Conservation (phyloP, 345 rosid species). For the Gossypium ekmanianum region DNA sequence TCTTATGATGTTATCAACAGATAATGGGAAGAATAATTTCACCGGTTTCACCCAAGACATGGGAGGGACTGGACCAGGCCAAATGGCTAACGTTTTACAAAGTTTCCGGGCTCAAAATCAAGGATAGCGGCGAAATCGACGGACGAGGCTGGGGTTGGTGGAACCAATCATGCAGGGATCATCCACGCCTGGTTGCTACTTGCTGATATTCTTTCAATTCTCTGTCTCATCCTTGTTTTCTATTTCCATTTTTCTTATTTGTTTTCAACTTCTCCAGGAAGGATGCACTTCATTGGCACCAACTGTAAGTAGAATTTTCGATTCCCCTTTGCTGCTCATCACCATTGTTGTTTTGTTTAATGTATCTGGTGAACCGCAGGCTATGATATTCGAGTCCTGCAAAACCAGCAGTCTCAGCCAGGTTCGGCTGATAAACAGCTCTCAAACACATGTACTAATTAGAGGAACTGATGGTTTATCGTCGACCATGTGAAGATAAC, state of each 20-base stretch:
- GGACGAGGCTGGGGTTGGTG: conserved; percentile 41
- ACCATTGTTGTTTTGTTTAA: neutral
- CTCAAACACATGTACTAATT: conserved; percentile 29
- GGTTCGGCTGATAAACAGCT: conserved; percentile 27
- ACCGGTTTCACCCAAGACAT: conserved; percentile 27
- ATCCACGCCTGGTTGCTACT: conserved; percentile 23
- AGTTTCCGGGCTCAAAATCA: conserved; percentile 21
- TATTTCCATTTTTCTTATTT: neutral
- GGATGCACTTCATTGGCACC: conserved; percentile 39
- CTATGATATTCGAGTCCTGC: conserved; percentile 27
- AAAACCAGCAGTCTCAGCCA: conserved; percentile 22
- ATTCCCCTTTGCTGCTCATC: neutral
- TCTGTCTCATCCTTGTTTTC: neutral
- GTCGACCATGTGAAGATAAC: conserved; percentile 22
- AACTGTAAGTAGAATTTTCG: conserved; percentile 20
- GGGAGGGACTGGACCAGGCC: conserved; percentile 26
- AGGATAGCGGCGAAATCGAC: conserved; percentile 24
- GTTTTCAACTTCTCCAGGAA: conserved; percentile 12
- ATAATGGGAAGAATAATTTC: conserved; percentile 30
- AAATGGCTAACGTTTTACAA: conserved; percentile 26
- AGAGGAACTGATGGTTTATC: neutral
- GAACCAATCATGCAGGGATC: conserved; percentile 36
- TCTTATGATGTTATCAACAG: conserved; percentile 14
- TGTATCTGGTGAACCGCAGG: conserved; percentile 19
- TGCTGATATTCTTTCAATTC: neutral